Base-by-base conservation (phyloP, 805 yeast genomes). In the Monosporozyma yasuniensis region DNA sequence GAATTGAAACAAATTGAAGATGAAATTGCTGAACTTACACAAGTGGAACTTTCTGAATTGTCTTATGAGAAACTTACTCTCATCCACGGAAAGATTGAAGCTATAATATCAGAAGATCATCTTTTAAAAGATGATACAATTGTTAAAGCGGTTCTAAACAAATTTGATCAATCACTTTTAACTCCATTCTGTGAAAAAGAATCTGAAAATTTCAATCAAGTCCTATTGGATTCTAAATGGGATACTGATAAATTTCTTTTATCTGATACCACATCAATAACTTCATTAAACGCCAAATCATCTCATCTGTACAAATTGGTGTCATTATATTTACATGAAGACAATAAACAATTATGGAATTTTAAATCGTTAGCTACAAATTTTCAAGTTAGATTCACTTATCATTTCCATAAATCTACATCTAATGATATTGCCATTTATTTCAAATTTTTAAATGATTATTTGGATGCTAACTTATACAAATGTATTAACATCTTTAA, bases 391-490 rank as follows among this genome's bases (percentile, higher is more conserved):
- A 69, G 83, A 47, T 80, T 80, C 59, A 69, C 75, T 38, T 80
- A 73, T 61, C 84, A 80, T 58, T 80, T 80, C 64, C 72, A 73
- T 49, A 61, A 67, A 4, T 50, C 68, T n/a, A 38, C 75, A 69
- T 59, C 56, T 8, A 48, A 74, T 71, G 44, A 58, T 19, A 83
- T 78, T 56, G 83, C 80, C 56, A 71, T 78, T 67, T 78, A 80
- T 30, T 71, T 77, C 52, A 66, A 66, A 19, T 80, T 72, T 52
- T 64, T 73, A n/a, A 74, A 76, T 54, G 71, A 70, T 35, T 78
- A 77, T 52, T 56, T 80, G 30, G 58, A 66, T 8, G 58, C 60
- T 23, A 72, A 78, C 47, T 47, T 77, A 18, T 59, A 66, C 35
- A 63, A 69, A 25, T 64, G 80, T 37, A 71, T 70, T 32, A 59